phyloP scores from a whole-genome alignment of 1,139 yeast genomes.

The Sugiyamaella grinbergsii region DNA sequence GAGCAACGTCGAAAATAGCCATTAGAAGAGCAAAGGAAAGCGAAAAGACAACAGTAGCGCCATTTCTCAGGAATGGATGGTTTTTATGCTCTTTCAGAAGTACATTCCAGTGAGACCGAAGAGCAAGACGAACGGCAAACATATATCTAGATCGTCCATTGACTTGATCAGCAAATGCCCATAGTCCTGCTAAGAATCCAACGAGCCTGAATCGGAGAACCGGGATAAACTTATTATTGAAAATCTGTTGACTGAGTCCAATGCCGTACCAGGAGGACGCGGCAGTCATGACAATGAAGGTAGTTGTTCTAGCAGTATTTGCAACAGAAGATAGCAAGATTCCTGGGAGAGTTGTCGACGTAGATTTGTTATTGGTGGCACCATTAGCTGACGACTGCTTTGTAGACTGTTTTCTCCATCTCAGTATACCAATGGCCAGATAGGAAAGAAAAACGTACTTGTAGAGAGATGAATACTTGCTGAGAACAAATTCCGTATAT shows the following conservation, averaged over 20 bases:
- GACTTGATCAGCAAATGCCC: constrained; percentile 45
- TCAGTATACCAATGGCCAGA: constrained; percentile 25
- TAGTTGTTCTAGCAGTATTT: constrained; percentile 39
- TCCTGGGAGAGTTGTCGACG: constrained; percentile 8
- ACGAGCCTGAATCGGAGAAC: constrained; percentile 43
- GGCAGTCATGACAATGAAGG: constrained; percentile 43
- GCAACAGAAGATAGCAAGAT: constrained; percentile 31
- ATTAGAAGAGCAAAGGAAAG: constrained; percentile 41
- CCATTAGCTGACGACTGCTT: background rate
- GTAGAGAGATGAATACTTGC: constrained; percentile 36
- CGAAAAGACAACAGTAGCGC: constrained; percentile 42
- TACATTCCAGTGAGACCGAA: constrained; percentile 43
- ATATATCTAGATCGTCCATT: constrained; percentile 43
- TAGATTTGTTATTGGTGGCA: too few relatives aligned
- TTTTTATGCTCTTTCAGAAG: constrained; percentile 36
- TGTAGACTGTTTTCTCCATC: constrained; percentile 4
- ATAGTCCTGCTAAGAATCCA: constrained; percentile 46
- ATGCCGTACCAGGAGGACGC: constrained; percentile 48
- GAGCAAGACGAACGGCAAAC: constrained; percentile 43
- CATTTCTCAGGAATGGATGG: constrained; percentile 35
- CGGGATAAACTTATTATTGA: constrained; percentile 40
- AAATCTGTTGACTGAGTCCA: constrained; percentile 41
- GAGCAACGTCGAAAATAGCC: constrained; percentile 41
- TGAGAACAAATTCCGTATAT: constrained; percentile 35
- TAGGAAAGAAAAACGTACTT: constrained; percentile 41